Base-by-base conservation (phyloP, 495 filamentous ascomycete species). In the Friedmanniomyces endolithicus region DNA sequence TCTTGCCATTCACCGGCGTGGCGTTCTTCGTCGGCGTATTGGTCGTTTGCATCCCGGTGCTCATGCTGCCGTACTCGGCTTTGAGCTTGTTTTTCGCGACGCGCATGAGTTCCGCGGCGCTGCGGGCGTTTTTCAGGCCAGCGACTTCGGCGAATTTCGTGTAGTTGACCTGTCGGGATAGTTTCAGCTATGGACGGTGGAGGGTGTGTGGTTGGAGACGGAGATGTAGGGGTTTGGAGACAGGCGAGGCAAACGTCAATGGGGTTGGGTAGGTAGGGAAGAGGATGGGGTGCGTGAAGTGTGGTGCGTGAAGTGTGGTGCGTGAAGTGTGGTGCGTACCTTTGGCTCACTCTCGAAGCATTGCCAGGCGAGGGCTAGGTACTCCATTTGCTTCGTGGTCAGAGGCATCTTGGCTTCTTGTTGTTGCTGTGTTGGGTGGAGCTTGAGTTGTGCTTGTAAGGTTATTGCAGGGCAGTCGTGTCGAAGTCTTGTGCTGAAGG, bases 261-360 rank as follows among this genome's bases (percentile, higher is more conserved):
- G 11, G 52, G 33, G 39, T 46, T 7, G 44, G 19, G 20, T 12
- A 25, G 43, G 6, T 22, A 19, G n/a, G n/a, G 16, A 9, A 31
- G 9, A 31, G 27, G n/a, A n/a, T n/a, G n/a, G n/a, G n/a, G n/a
- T n/a, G n/a, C n/a, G n/a, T n/a, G n/a, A n/a, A n/a, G n/a, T n/a
- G n/a, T n/a, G n/a, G n/a, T n/a, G n/a, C n/a, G n/a, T n/a, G n/a
- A n/a, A n/a, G n/a, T n/a, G n/a, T n/a, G n/a, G n/a, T n/a, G n/a
- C n/a, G n/a, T n/a, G n/a, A n/a, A n/a, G n/a, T n/a, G n/a, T 9
- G 27, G 27, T 4, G 9, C 27, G 39, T 46, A 56, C 53, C 35
- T 57, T 57, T n/a, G 54, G 55, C 43, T 58, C 55, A 27, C 12
- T 52, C 16, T 58, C 55, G 43, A 58, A 58, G 49, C 48, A 52